Conservation (phyloP, 805 yeast species). For the Candida sithepensis region DNA sequence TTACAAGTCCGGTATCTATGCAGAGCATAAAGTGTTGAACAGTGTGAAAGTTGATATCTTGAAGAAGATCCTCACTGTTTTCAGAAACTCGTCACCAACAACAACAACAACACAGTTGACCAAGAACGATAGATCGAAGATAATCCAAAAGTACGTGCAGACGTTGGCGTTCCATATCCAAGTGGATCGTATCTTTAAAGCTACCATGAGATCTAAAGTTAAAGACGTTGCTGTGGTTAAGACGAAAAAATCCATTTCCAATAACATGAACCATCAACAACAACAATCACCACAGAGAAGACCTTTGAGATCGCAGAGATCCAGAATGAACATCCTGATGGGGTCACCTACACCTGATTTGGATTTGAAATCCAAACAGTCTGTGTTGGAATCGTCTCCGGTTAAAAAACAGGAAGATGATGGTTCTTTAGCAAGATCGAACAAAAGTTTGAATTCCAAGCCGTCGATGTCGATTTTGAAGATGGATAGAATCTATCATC, state of each 20-base stretch:
- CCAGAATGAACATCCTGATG: conserved; percentile 7
- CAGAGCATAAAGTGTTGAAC: conserved; percentile 48
- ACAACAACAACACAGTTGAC: conserved; percentile 15
- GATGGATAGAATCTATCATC: conserved; percentile 16
- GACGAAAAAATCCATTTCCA: neutral
- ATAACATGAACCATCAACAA: neutral
- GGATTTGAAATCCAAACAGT: neutral
- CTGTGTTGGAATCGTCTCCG: no score
- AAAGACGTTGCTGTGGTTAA: conserved; percentile 2
- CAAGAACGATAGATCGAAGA: conserved; percentile 39
- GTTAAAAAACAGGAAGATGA: no score
- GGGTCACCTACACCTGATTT: neutral
- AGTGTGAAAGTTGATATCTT: conserved; percentile 39
- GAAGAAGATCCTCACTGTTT: conserved; percentile 26
- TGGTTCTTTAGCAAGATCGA: conserved; percentile 2
- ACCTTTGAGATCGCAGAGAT: conserved; percentile 15
- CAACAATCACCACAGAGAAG: conserved; percentile 6
- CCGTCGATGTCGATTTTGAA: conserved; percentile 25
- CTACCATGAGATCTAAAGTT: conserved; percentile 31
- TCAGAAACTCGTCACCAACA: conserved; percentile 12
- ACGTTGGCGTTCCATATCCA: conserved; percentile 60
- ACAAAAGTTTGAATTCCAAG: conserved; percentile 16
- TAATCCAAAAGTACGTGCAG: conserved; percentile 46
- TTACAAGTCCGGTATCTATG: conserved; percentile 46
- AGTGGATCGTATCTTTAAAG: conserved; percentile 60